Evolutionary conservation across 257 asterid genomes (phyloP).

Genomic region (Nicotiana attenuata): DNA sequence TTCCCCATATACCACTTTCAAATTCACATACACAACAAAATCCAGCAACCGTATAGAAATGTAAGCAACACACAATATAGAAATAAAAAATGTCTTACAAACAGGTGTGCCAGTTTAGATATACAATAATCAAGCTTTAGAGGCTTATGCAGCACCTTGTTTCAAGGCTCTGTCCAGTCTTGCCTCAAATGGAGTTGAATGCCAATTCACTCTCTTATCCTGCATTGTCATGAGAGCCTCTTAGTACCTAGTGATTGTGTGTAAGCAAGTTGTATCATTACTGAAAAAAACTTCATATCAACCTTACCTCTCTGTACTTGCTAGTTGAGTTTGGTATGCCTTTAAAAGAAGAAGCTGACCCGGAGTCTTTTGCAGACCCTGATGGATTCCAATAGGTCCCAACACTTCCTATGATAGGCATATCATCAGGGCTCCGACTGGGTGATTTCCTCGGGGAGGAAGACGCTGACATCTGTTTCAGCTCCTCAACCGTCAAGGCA

Average conservation of each 20-base stretch:
- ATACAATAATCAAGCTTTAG: neutral
- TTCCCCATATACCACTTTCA: neutral
- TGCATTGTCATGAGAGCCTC: slow-evolving; percentile 30
- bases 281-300: neutral
- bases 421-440: slow-evolving; percentile 79
- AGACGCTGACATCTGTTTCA: slow-evolving; percentile 58
- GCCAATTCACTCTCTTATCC: slow-evolving; percentile 89
- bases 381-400: slow-evolving; percentile 82
- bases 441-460: slow-evolving; percentile 80
- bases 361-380: slow-evolving; percentile 29
- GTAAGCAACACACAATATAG: neutral
- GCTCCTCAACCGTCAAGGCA: slow-evolving; percentile 86
- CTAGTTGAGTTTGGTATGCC: slow-evolving; percentile 90
- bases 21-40: neutral
- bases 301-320: slow-evolving; percentile 83
- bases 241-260: neutral
- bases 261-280: neutral
- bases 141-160: slow-evolving; percentile 40
- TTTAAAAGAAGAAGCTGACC: slow-evolving; percentile 52
- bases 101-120: neutral
- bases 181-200: slow-evolving; percentile 84
- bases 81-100: slow-evolving; percentile 15
- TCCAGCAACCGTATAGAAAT: neutral
- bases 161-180: slow-evolving; percentile 76
- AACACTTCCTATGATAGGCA: slow-evolving; percentile 87